A percentile compares a stretch with the other conserved stretches of the same genome.
phyloP scores from a whole-genome alignment of 495 filamentous ascomycete genomes.

The Cetradonia linearis region DNA sequence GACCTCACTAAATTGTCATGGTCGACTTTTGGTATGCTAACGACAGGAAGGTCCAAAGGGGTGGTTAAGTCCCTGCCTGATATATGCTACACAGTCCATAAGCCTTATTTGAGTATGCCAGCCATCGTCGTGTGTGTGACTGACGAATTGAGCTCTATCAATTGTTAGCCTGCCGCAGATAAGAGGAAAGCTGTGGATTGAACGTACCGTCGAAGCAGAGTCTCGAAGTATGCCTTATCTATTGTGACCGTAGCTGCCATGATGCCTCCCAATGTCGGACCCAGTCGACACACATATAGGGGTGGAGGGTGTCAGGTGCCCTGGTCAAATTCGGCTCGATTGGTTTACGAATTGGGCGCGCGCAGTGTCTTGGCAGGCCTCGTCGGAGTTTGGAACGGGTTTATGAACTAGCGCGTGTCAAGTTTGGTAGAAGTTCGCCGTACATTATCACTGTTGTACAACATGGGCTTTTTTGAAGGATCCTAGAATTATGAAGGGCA shows the following conservation, averaged over 20 bases:
- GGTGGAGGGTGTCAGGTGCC: background rate
- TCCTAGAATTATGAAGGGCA: too few relatives aligned
- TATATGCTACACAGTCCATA: constrained; percentile 31
- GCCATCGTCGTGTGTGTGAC: constrained; percentile 17
- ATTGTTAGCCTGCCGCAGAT: background rate
- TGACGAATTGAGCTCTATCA: constrained; percentile 35
- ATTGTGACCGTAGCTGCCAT: constrained; percentile 40
- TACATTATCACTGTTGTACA: too few relatives aligned
- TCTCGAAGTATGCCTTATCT: constrained; percentile 43
- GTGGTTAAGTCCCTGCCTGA: constrained; percentile 29
- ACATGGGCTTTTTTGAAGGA: background rate
- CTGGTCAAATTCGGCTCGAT: background rate
- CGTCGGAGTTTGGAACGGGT: background rate
- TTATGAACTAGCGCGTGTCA: background rate
- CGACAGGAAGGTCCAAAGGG: constrained; percentile 31
- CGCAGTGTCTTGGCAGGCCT: background rate
- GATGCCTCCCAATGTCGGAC: constrained; percentile 1
- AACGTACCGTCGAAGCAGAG: constrained; percentile 39
- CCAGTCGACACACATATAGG: background rate
- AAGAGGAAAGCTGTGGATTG: background rate
- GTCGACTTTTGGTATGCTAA: constrained; percentile 44
- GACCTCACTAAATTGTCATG: constrained; percentile 46
- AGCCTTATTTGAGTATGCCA: constrained; percentile 6
- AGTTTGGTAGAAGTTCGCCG: background rate
- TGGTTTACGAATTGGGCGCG: background rate